These are phyloP conservation scores for Caloboletus firmus DNA, from an alignment of 1,284 basidiomycete species.

Conservation along the genomic window DNA sequence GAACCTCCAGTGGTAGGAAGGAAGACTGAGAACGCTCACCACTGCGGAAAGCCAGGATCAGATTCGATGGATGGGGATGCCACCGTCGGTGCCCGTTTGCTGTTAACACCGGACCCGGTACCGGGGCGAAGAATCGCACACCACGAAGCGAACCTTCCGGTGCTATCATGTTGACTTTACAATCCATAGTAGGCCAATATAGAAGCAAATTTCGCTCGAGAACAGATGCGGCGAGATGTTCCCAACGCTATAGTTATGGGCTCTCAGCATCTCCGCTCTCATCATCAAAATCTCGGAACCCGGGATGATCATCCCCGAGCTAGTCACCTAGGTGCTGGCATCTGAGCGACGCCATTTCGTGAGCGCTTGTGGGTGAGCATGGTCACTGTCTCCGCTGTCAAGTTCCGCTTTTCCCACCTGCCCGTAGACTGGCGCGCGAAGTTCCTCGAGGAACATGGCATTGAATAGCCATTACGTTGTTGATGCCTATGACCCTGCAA, in stretches of 20 bases:
- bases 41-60: not conserved
- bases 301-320: slow-evolving; percentile 5
- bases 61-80: not conserved
- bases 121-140: slow-evolving; percentile 20
- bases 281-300: slow-evolving; percentile 10
- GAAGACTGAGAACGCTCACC: not conserved
- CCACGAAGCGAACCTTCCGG: slow-evolving; percentile 13
- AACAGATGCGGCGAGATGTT: slow-evolving; percentile 15
- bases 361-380: not conserved
- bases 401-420: slow-evolving; percentile 3
- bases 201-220: slow-evolving; percentile 12
- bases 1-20: not conserved
- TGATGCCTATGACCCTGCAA: slow-evolving; percentile 13
- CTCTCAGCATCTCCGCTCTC: slow-evolving; percentile 13
- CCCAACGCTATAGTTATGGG: slow-evolving; percentile 6
- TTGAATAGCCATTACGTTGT: slow-evolving; percentile 14
- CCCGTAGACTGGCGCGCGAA: no score
- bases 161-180: slow-evolving; percentile 1
- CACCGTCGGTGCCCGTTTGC: slow-evolving; percentile 13
- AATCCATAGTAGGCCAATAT: slow-evolving; percentile 13
- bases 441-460: slow-evolving; percentile 5
- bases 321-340: slow-evolving; percentile 7
- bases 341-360: not conserved
- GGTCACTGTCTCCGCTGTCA: not conserved
- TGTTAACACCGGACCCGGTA: slow-evolving; percentile 17